These are phyloP conservation scores for Pleurotus tuoliensis DNA, from an alignment of 768 basidiomycete genomes.

Conservation along the genomic window DNA sequence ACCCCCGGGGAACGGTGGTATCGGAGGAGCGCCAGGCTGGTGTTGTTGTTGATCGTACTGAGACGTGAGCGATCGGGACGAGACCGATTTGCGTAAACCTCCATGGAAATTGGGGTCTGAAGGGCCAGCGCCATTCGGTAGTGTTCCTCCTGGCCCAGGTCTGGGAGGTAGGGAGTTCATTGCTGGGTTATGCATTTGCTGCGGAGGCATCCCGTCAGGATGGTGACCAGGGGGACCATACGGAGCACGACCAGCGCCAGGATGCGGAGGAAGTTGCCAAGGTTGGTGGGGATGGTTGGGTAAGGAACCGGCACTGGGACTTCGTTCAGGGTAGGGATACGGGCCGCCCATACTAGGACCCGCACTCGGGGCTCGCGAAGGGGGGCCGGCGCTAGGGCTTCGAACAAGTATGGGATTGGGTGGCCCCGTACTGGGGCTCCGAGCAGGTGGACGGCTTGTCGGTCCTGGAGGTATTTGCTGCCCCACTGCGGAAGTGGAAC, in stretches of 20 bases:
- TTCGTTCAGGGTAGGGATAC: conserved; percentile 6
- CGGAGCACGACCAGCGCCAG: conserved; percentile 13
- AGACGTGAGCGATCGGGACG: conserved; percentile 54
- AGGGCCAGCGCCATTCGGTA: conserved; percentile 33
- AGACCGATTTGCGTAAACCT: conserved; percentile 47
- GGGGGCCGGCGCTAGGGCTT: background rate
- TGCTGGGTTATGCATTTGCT: conserved; percentile 10
- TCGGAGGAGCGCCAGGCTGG: conserved; percentile 27
- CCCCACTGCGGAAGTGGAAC: background rate
- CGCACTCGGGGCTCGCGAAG: background rate
- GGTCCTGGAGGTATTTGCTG: background rate
- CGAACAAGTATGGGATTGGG: background rate
- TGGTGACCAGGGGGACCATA: conserved; percentile 13
- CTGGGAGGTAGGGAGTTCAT: conserved; percentile 15
- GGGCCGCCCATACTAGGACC: too few relatives aligned
- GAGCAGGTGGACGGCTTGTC: background rate
- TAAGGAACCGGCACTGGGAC: conserved; percentile 12
- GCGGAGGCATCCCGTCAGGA: conserved; percentile 12
- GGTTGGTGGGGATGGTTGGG: conserved; percentile 10
- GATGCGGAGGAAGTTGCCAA: background rate
- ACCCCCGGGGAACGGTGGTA: conserved; percentile 38
- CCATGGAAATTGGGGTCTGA: conserved; percentile 40
- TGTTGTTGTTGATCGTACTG: conserved; percentile 41
- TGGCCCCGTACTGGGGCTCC: background rate
- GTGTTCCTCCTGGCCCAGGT: conserved; percentile 17